Conservation (phyloP, 2,329 filamentous ascomycete genomes). For the Paecilomyces sp. region DNA sequence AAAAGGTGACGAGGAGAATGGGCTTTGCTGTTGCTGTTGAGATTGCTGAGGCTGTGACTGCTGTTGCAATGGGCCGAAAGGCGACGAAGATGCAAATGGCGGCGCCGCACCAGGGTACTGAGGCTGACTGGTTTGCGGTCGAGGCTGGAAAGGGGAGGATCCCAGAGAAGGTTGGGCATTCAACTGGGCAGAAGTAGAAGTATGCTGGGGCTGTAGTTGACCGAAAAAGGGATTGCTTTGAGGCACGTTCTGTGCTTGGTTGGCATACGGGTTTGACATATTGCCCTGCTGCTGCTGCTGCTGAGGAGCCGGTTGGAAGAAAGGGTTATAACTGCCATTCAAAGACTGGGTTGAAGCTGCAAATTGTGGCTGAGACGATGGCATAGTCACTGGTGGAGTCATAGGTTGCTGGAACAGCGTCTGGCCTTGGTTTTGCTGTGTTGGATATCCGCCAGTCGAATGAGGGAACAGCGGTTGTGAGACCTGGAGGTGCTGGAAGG, state of each 20-base stretch:
- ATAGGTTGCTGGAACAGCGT: conserved; percentile 34
- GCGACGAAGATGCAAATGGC: conserved; percentile 21
- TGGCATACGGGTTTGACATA: conserved; percentile 14
- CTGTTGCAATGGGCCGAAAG: conserved; percentile 19
- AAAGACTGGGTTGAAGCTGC: conserved; percentile 27
- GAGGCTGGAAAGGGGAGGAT: background rate
- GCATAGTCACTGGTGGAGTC: conserved; percentile 34
- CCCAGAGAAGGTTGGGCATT: conserved; percentile 9
- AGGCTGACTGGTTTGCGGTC: conserved; percentile 9
- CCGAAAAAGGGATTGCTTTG: conserved; percentile 31
- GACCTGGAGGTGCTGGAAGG: conserved; percentile 70
- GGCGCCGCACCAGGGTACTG: conserved; percentile 36
- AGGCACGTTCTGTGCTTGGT: conserved; percentile 15
- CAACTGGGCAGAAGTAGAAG: conserved; percentile 14
- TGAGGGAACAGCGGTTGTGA: conserved; percentile 67
- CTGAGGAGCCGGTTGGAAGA: conserved; percentile 30
- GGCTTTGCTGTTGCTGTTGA: conserved; percentile 4
- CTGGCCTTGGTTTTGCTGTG: conserved; percentile 33
- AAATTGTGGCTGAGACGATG: conserved; percentile 26
- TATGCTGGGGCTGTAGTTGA: conserved; percentile 16
- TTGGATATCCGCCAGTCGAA: conserved; percentile 58
- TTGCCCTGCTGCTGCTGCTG: conserved; percentile 21
- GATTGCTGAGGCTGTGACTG: conserved; percentile 18
- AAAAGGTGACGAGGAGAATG: conserved; percentile 20
- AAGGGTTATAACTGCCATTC: conserved; percentile 34